phyloP scores from a whole-genome alignment of 768 basidiomycete genomes.

The Rhodotorula graminis region DNA sequence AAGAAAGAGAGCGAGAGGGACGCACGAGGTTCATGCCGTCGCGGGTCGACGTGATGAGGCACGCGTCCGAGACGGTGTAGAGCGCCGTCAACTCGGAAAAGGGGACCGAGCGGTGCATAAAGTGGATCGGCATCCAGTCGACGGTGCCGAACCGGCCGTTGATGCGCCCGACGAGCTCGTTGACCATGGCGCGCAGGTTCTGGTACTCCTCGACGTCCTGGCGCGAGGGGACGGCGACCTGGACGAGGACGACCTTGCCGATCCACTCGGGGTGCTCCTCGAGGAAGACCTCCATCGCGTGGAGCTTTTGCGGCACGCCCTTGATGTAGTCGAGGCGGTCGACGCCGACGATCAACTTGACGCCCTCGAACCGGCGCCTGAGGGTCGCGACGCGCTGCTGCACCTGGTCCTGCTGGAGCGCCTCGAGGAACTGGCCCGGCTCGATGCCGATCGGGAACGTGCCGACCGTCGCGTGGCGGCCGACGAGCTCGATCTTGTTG shows the following conservation, averaged over 20 bases:
- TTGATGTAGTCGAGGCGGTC: conserved; percentile 99
- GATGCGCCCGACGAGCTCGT: conserved; percentile 96
- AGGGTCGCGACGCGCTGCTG: conserved; percentile 71
- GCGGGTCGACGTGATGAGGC: conserved; percentile 86
- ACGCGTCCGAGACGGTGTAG: conserved; percentile 93
- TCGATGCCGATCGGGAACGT: conserved; percentile 99
- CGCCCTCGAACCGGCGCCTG: conserved; percentile 83
- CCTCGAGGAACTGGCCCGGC: conserved; percentile 82
- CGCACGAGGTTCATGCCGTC: conserved; percentile 98
- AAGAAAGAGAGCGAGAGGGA: background rate
- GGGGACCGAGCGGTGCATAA: conserved; percentile 90
- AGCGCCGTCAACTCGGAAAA: conserved; percentile 97
- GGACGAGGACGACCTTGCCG: conserved; percentile 94
- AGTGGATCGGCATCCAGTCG: conserved; percentile 99
- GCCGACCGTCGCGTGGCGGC: conserved; percentile 90
- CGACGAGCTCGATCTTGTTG: conserved; percentile 89
- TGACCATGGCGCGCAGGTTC: conserved; percentile 88
- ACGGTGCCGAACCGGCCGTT: conserved; percentile 98
- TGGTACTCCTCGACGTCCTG: conserved; percentile 99
- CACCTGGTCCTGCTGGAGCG: conserved; percentile 73
- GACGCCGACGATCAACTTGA: conserved; percentile 96
- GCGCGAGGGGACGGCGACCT: conserved; percentile 93
- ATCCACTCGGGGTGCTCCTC: conserved; percentile 99
- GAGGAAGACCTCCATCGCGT: conserved; percentile 92
- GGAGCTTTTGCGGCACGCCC: conserved; percentile 96